Percentiles rank a stretch among this genome's conserved stretches.
Conservation (phyloP, 2,329 filamentous ascomycete genomes). For the Calonectria ilicicola region DNA sequence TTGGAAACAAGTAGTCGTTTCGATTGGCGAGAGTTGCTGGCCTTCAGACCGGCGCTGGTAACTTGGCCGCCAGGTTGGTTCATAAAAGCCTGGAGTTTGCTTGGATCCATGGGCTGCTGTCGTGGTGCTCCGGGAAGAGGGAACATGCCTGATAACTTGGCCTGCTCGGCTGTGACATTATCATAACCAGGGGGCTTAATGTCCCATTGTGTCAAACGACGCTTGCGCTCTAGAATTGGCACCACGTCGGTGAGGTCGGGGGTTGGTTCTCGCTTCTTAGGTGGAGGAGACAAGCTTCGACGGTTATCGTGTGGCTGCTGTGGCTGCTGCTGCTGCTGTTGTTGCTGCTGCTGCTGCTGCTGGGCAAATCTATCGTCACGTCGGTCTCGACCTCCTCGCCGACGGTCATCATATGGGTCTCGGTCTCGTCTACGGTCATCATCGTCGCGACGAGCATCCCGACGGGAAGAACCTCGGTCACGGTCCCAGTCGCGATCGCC, state of each 20-base stretch:
- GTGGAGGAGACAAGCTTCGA: constrained; percentile 82
- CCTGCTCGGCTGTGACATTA: constrained; percentile 97
- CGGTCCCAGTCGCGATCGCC: constrained; percentile 84
- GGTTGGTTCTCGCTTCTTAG: constrained; percentile 94
- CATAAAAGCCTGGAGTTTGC: constrained; percentile 94
- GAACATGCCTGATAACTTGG: constrained; percentile 99
- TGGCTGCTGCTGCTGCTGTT: not conserved
- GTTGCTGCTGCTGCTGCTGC: not conserved
- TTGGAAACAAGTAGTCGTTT: constrained; percentile 93
- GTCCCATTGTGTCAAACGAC: constrained; percentile 98
- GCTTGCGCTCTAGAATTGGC: constrained; percentile 87
- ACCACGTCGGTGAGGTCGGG: constrained; percentile 91
- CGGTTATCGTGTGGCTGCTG: constrained; percentile 61
- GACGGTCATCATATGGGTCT: constrained; percentile 63
- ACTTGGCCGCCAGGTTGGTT: constrained; percentile 82
- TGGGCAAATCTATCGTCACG: constrained; percentile 52
- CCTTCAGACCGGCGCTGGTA: constrained; percentile 85
- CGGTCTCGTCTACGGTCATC: constrained; percentile 72
- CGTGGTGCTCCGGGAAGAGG: constrained; percentile 94
- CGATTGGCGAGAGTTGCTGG: constrained; percentile 91
- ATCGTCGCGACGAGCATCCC: constrained; percentile 75
- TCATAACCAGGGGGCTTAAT: constrained; percentile 99
- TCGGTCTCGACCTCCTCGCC: constrained; percentile 61
- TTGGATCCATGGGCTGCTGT: constrained; percentile 95
- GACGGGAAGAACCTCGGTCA: constrained; percentile 71